phyloP scores from a whole-genome alignment of 306 rosid genomes.

The Comarum palustre region DNA sequence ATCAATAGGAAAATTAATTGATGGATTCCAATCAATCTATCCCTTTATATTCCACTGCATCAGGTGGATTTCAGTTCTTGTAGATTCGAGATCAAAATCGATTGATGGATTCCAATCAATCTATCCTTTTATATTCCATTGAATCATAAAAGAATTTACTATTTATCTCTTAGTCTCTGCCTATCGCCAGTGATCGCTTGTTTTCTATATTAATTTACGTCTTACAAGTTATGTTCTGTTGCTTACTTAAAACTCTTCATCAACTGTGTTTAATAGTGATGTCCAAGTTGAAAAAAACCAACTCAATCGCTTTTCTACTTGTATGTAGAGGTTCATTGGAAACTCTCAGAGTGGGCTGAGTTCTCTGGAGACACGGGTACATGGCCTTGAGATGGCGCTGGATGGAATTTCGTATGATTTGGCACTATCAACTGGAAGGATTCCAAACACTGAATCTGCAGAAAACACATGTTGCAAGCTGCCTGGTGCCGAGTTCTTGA shows the following conservation, averaged over 20 bases:
- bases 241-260: not conserved
- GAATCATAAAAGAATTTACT: not conserved
- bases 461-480: slow-evolving; percentile 83
- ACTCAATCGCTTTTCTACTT: slow-evolving; percentile 27
- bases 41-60: no score
- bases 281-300: slow-evolving; percentile 10
- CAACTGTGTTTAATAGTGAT: not conserved
- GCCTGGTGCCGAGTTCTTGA: slow-evolving; percentile 89
- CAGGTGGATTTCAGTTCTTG: no score
- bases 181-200: not conserved
- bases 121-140: no score
- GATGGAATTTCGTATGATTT: slow-evolving; percentile 86
- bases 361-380: slow-evolving; percentile 82
- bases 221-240: not conserved
- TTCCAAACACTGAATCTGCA: slow-evolving; percentile 44
- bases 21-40: no score
- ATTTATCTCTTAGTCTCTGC: not conserved
- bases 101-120: no score
- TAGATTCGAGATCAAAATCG: no score
- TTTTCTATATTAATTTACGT: not conserved
- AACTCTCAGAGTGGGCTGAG: slow-evolving; percentile 86
- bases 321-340: slow-evolving; percentile 80
- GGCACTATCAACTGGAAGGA: slow-evolving; percentile 66
- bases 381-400: slow-evolving; percentile 83
- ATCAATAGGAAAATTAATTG: no score